Base-by-base conservation (phyloP, 257 asterid species). In the Capsicum chinense region DNA sequence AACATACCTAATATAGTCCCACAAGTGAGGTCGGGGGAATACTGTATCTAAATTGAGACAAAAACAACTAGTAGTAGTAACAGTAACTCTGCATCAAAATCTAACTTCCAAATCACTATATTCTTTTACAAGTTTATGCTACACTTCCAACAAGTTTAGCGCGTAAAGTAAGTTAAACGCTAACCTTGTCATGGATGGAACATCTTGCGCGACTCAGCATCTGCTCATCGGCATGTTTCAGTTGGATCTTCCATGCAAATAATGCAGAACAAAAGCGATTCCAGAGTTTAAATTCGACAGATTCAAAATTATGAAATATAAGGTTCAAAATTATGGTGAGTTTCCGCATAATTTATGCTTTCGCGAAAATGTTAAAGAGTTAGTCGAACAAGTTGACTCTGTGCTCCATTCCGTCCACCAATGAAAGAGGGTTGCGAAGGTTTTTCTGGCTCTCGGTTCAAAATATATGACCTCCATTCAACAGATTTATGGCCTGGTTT, bases 401-500 rank as follows among this genome's bases (percentile, higher is more conserved):
- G 21, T 74, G 62, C 39, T 74, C 17, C 60, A 21, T 74, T 10
- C 13, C 11, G 7, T 47, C 81, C 81, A 12, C 14, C 11, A 11
- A 48, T 48, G 59, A 26, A 82, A 26, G 44, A 82, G 52, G 47
- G 63, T 42, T 44, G 74, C 21, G 3, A 50, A 17, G 42, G 33
- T 48, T 44, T 37, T 64, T 13, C 33, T 44, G 17, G 8, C 69
- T 44, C 83, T 26, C 81, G 5, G 13, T 84, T 81, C 85, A 82
- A 2, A 68, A 35, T 17, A 68, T 9, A 14, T 14, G 79, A 39
- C 82, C 87, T 33, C 86, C 89, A 63, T 85, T 87, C 48, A 79
- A 88, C 62, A 87, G 26, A 86, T 67, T 73, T 33, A 86, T 62
- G 56, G 87, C 78, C 21, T 80, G 17, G 3, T 88, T 74, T 15